These are phyloP conservation scores for Aspergillus luchuensis DNA, from an alignment of 2,329 filamentous ascomycete species.

Conservation along the genomic window DNA sequence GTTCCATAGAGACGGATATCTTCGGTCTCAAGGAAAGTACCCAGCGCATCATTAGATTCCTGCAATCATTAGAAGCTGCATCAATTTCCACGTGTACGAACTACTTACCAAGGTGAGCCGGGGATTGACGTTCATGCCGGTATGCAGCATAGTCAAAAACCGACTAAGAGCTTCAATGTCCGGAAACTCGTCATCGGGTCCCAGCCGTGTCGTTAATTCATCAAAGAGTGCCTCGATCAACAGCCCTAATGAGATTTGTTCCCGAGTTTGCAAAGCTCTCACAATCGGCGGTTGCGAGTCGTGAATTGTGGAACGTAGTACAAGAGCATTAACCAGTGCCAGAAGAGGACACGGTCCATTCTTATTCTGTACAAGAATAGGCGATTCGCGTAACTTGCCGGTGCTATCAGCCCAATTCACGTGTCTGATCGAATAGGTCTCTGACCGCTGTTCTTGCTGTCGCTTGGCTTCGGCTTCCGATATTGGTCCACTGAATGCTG, in stretches of 20 bases:
- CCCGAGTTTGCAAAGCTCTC: constrained; percentile 73
- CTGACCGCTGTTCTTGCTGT: constrained; percentile 55
- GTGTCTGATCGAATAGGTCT: constrained; percentile 92
- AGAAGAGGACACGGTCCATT: constrained; percentile 94
- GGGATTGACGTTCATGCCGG: constrained; percentile 97
- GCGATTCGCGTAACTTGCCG: constrained; percentile 71
- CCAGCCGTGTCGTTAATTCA: constrained; percentile 78
- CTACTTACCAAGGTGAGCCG: constrained; percentile 66
- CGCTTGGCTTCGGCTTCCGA: constrained; percentile 37
- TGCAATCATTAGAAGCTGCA: constrained; percentile 35
- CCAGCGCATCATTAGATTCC: constrained; percentile 50
- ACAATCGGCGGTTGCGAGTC: constrained; percentile 70
- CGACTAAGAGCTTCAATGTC: constrained; percentile 85
- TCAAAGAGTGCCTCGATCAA: constrained; percentile 89
- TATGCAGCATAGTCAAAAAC: constrained; percentile 86
- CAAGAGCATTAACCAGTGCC: constrained; percentile 88
- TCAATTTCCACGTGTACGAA: not conserved
- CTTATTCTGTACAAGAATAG: constrained; percentile 86
- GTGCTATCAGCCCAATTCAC: constrained; percentile 77
- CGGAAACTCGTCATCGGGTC: constrained; percentile 70
- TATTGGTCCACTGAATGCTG: constrained; percentile 14
- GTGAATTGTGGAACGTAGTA: constrained; percentile 76
- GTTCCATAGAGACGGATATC: constrained; percentile 92
- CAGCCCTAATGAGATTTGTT: constrained; percentile 83
- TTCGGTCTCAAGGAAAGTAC: constrained; percentile 80